Base-by-base conservation (phyloP, 208 protist species). In the Trypanosoma boissoni region DNA sequence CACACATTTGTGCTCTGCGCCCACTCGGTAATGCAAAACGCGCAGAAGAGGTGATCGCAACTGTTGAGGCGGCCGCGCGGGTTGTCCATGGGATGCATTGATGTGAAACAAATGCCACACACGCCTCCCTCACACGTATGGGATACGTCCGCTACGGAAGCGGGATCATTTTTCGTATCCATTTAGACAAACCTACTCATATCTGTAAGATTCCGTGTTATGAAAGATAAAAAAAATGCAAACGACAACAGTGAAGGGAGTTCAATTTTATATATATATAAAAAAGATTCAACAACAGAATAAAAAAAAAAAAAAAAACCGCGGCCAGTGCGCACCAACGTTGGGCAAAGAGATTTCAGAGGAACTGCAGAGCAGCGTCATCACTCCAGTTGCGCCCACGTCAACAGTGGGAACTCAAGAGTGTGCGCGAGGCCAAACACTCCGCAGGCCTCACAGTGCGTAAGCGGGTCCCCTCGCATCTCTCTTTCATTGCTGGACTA, bases 281-380 rank as follows among this genome's bases (percentile, higher is more conserved):
- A n/a, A n/a, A n/a, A n/a, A n/a, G n/a, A n/a, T n/a, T n/a, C n/a
- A n/a, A n/a, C n/a, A n/a, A n/a, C n/a, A n/a, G n/a, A 43, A 18
- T 56, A 5, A 29, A 23, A 10, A 99, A 85, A 8, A 79, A 93
- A 98, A 98, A 99, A 14, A 99, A 85, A 77, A 99, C 98, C n/a
- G 99, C 90, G 4, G 97, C 78, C 2, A 95, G 95, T 2, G 82
- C 83, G 76, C 99, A 99, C 32, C 95, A 78, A 46, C 74, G 80
- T 18, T 76, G 80, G 7, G 97, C 97, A 23, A 99, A 74, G 8
- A 99, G 76, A 99, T 91, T 64, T 99, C 98, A 24, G 98, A 98
- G 2, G 98, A 91, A 32, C 98, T 67, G 64, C 99, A 99, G 98
- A 97, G 99, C 5, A 99, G 74, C 8, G 98, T 99, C 14, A 97